These are phyloP conservation scores for Diaporthe sp. DNA, from an alignment of 2,329 filamentous ascomycete genomes.

Conservation along the genomic window DNA sequence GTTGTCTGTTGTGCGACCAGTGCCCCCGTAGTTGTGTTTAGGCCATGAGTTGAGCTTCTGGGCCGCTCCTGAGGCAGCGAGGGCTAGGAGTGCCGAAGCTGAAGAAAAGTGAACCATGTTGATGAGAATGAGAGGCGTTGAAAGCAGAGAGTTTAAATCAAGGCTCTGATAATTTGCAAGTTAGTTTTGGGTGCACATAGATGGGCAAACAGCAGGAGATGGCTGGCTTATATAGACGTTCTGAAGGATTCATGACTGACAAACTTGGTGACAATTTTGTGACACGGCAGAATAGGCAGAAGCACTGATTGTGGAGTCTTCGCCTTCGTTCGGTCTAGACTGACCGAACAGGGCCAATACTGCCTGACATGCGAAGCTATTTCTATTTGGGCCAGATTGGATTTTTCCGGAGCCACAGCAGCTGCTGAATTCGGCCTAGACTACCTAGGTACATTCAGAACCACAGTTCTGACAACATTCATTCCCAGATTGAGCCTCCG, in stretches of 20 bases:
- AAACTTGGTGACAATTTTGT: neutral
- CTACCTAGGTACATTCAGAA: neutral
- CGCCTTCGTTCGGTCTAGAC: neutral
- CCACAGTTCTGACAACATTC: neutral
- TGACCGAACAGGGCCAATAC: neutral
- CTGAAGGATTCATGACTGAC: neutral
- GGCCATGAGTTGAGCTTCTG: slow-evolving; percentile 15
- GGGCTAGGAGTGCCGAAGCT: neutral
- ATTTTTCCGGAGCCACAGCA: neutral
- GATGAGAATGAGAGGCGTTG: neutral
- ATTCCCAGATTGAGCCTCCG: neutral
- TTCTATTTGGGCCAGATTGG: neutral
- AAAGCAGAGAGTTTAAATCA: too few species aligned
- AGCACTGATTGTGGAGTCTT: neutral
- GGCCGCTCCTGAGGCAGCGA: neutral
- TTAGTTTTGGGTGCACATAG: neutral
- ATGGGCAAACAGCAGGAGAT: neutral
- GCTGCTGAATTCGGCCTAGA: neutral
- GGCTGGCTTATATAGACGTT: neutral
- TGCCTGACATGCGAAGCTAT: neutral
- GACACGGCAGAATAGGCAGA: slow-evolving; percentile 6
- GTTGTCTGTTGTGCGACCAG: slow-evolving; percentile 1
- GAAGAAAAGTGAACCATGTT: neutral
- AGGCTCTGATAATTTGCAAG: neutral
- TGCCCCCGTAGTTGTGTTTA: neutral